Evolutionary conservation across 2,329 filamentous ascomycete genomes (phyloP).

Genomic region (Neopestalotiopsis sp.): DNA sequence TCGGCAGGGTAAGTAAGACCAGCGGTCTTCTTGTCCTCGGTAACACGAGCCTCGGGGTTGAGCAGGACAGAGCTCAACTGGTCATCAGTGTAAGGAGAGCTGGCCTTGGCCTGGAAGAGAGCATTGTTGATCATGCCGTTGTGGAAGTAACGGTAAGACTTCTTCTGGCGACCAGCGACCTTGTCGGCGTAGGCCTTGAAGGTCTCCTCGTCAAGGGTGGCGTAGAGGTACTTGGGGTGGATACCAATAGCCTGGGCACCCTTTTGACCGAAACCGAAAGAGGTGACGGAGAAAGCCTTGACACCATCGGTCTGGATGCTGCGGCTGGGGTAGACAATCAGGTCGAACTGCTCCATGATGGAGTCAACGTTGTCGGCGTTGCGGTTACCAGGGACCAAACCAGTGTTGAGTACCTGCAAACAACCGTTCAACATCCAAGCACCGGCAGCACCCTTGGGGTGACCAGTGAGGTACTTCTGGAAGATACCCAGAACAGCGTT

Average conservation of each 20-base stretch:
- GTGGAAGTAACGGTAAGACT: slow-evolving; percentile 98
- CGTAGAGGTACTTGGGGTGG: slow-evolving; percentile 91
- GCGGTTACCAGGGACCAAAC: slow-evolving; percentile 93
- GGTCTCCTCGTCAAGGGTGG: slow-evolving; percentile 85
- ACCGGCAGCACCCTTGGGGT: slow-evolving; percentile 98
- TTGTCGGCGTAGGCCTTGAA: slow-evolving; percentile 85
- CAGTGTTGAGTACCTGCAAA: slow-evolving; percentile 91
- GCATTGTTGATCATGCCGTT: slow-evolving; percentile 98
- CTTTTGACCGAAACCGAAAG: slow-evolving; percentile 99
- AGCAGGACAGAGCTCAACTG: slow-evolving; percentile 89
- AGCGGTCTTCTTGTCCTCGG: slow-evolving; percentile 83
- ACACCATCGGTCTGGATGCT: slow-evolving; percentile 96
- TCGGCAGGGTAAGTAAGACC: slow-evolving; percentile 75
- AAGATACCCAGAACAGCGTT: slow-evolving; percentile 97
- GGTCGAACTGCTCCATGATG: slow-evolving; percentile 96
- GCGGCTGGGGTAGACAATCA: slow-evolving; percentile 95
- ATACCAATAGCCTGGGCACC: slow-evolving; percentile 96
- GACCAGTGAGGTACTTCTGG: slow-evolving; percentile 98
- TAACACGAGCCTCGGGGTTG: slow-evolving; percentile 89
- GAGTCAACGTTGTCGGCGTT: slow-evolving; percentile 98
- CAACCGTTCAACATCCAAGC: slow-evolving; percentile 99
- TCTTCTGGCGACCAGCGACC: slow-evolving; percentile 95
- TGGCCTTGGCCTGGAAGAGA: slow-evolving; percentile 93
- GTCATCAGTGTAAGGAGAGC: slow-evolving; percentile 87
- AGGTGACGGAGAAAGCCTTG: slow-evolving; percentile 98